Base-by-base conservation (phyloP, 1,139 yeast genomes). In the Saccharomyces pastorianus region DNA sequence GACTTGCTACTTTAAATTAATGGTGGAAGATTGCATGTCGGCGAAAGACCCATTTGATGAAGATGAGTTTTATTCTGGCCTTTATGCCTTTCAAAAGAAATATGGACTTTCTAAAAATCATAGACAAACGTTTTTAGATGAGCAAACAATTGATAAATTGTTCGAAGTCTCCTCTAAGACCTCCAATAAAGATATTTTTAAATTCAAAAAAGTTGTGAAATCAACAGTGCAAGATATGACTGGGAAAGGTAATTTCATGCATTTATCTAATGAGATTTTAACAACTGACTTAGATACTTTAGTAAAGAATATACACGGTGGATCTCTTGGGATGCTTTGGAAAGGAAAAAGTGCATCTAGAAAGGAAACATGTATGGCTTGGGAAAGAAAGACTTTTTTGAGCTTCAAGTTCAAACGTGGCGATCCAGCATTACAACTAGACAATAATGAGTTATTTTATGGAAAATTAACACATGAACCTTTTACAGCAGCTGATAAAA, bases 31-130 rank as follows among this genome's bases (percentile, higher is more conserved):
- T 32, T 82, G 89, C 58, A 88, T 84, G 59, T 83, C 85, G 2
- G 91, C 96, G 0, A 90, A 89, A 65, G 98, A 91, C 66, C 90
- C 96, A 0, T 84, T 85, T 67, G 95, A 88, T 61, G 83, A 83
- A 55, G 86, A 84, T 55, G 78, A 78, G 56, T 83, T 83, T 58
- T 76, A 83, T 52, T 70, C 84, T 51, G 84, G 86, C 1, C 81
- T 85, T 53, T 73, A 75, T 53, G 81, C 80, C 58, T 87, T 86
- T 65, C 95, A 87, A 65, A 85, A 82, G 67, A 87, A 85, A 58
- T 78, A 78, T 61, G 80, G 81, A 61, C 66, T 87, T 1, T 44
- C 57, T 5, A 60, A 52, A 46, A 53, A 50, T 5, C 78, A 79
- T 7, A 76, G 76, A 58, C 78, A 80, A n/a, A 71, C 83, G 61